Evolutionary conservation across 768 basidiomycete genomes (phyloP).

Genomic region (Mycena vitilis): DNA sequence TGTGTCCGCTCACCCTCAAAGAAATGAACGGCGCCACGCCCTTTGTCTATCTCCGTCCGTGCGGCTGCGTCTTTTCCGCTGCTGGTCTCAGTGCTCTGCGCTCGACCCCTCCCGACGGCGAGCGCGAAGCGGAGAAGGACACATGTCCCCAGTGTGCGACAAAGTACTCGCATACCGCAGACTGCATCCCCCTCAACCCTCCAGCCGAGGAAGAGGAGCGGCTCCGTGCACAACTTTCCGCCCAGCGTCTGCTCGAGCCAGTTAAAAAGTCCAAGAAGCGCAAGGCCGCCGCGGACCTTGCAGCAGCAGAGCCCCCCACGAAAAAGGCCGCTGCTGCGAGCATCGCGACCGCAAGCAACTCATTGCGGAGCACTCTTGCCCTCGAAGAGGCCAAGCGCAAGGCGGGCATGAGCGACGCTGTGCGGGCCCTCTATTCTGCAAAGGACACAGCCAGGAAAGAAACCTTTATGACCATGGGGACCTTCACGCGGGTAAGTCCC

Average conservation of each 20-base stretch:
- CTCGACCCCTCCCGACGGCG: constrained; percentile 43
- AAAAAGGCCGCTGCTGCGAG: constrained; percentile 59
- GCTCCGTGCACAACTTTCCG: constrained; percentile 68
- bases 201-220: constrained; percentile 70
- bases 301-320: constrained; percentile 53
- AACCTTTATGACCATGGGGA: constrained; percentile 93
- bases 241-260: constrained; percentile 66
- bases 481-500: constrained; percentile 85
- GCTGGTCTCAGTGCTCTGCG: constrained; percentile 70
- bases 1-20: constrained; percentile 91
- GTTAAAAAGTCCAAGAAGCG: constrained; percentile 74
- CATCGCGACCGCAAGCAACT: constrained; percentile 68
- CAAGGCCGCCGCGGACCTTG: constrained; percentile 55
- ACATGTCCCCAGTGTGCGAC: constrained; percentile 83
- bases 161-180: constrained; percentile 69
- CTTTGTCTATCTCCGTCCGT: constrained; percentile 87
- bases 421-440: constrained; percentile 83
- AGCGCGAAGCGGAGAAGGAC: constrained; percentile 46
- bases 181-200: constrained; percentile 79
- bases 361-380: constrained; percentile 78
- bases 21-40: constrained; percentile 95
- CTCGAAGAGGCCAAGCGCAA: constrained; percentile 87
- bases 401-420: constrained; percentile 85
- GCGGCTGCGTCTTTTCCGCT: constrained; percentile 93
- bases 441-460: constrained; percentile 73